These are phyloP conservation scores for Baeospora myosura DNA, from an alignment of 1,284 basidiomycete genomes.

Conservation along the genomic window DNA sequence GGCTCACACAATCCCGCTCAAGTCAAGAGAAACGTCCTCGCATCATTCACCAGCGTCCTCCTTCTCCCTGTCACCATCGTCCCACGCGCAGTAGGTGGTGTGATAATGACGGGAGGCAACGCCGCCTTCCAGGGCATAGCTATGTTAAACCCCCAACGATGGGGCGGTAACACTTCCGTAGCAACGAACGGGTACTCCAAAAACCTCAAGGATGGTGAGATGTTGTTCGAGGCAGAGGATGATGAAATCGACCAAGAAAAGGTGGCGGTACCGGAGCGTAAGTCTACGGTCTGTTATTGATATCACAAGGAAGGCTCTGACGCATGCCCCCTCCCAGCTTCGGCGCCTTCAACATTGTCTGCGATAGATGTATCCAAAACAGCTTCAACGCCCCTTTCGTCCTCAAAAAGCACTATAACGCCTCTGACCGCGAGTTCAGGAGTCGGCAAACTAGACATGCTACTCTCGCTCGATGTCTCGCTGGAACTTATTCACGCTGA, in stretches of 20 bases:
- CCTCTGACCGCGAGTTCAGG: neutral
- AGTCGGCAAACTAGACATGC: slow-evolving; percentile 30
- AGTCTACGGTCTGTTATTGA: neutral
- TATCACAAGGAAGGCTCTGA: neutral
- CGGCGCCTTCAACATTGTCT: too few relatives aligned
- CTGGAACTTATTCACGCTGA: slow-evolving; percentile 90
- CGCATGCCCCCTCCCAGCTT: neutral
- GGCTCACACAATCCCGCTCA: slow-evolving; percentile 83
- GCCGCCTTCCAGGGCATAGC: slow-evolving; percentile 79
- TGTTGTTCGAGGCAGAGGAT: slow-evolving; percentile 52
- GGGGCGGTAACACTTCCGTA: slow-evolving; percentile 38
- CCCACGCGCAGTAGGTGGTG: slow-evolving; percentile 79
- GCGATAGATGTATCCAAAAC: neutral
- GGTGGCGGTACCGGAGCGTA: slow-evolving; percentile 16
- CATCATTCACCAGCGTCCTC: slow-evolving; percentile 86
- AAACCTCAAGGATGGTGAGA: slow-evolving; percentile 36
- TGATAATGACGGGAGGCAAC: slow-evolving; percentile 59
- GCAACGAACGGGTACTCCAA: slow-evolving; percentile 29
- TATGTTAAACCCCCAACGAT: slow-evolving; percentile 83
- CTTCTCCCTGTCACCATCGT: slow-evolving; percentile 94
- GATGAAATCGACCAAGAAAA: slow-evolving; percentile 38
- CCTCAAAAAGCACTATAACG: neutral
- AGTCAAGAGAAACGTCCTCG: slow-evolving; percentile 88
- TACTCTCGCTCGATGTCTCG: slow-evolving; percentile 87
- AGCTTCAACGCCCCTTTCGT: neutral